A percentile compares a stretch with the other conserved stretches of the same genome.
phyloP scores from a whole-genome alignment of 2,329 filamentous ascomycete species.

The Cytospora piceae region DNA sequence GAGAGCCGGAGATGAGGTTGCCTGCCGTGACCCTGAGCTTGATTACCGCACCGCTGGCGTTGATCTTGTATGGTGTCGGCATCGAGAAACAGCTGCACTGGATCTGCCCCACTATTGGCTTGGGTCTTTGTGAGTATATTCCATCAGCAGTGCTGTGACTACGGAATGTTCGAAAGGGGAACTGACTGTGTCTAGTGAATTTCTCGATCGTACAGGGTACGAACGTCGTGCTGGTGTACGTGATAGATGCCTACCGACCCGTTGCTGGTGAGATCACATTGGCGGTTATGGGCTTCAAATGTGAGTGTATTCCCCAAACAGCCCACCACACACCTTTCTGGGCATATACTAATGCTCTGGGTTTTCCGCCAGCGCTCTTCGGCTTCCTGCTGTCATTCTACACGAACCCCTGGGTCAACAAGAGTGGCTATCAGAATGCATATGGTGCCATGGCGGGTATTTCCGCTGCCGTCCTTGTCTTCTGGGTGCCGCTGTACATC shows the following conservation, averaged over 20 bases:
- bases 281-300: constrained; percentile 59
- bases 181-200: constrained; percentile 44
- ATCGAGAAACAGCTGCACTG: constrained; percentile 53
- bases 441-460: constrained; percentile 64
- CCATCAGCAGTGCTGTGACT: too few species aligned
- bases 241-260: constrained; percentile 61
- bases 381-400: constrained; percentile 64
- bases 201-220: constrained; percentile 60
- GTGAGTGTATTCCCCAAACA: constrained; percentile 38
- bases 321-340: not conserved
- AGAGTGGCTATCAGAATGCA: constrained; percentile 53
- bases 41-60: constrained; percentile 51
- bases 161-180: not conserved
- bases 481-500: constrained; percentile 55
- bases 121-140: constrained; percentile 52
- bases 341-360: constrained; percentile 6
- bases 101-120: constrained; percentile 59
- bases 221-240: constrained; percentile 60
- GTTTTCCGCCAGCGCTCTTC: constrained; percentile 48
- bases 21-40: constrained; percentile 56
- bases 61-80: constrained; percentile 53
- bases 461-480: constrained; percentile 48
- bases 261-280: constrained; percentile 60
- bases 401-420: constrained; percentile 60
- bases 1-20: constrained; percentile 64